Evolutionary conservation across 2,329 filamentous ascomycete genomes (phyloP), one percentile per base, ranked within the genome.

Genomic region (Passalora sequoiae): DNA sequence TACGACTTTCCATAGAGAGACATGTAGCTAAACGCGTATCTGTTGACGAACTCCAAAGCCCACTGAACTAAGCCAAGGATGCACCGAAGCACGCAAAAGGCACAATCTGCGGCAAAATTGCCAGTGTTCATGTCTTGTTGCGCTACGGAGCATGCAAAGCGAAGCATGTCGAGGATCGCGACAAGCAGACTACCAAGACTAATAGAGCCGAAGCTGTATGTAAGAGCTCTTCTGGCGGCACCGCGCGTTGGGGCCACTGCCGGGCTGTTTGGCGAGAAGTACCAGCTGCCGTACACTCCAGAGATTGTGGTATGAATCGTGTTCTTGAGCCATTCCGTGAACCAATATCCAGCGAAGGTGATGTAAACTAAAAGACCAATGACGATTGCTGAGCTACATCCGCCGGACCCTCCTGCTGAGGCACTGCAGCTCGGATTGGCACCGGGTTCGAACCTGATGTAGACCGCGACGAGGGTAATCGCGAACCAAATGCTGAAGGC

Each of bases 341-440:
- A 82, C 91, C 91, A 97, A 69, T 94, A 96, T 67, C 83, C 86
- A 40, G 89, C 83, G 59, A 97, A 96, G 0, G 89, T 94, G 54
- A 89, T 77, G 63, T 94, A 96, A 13, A 84, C 86, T 4, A 94
- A 71, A 21, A 96, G 69, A 0, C 89, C 89, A 47, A 89, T 89
- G 32, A 96, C 86, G 53, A 83, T 91, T 39, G 73, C 86, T 4
- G 71, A 74, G 47, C 84, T 82, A 57, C 89, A 96, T 4, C 76
- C 74, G 22, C 58, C 58, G 3, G 66, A 75, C 3, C 46, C 48
- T 3, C 80, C 80, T 2, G 67, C 76, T 9, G 69, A 66, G 4
- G 68, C 66, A 25, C 56, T 62, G 51, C 80, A 83, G 3, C 77
- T 66, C 17, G 78, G 72, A 55, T 81, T 81, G 36, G 66, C 66